phyloP scores from a whole-genome alignment of 192 early-diverging fungal species.

The Coemansia sp. region DNA sequence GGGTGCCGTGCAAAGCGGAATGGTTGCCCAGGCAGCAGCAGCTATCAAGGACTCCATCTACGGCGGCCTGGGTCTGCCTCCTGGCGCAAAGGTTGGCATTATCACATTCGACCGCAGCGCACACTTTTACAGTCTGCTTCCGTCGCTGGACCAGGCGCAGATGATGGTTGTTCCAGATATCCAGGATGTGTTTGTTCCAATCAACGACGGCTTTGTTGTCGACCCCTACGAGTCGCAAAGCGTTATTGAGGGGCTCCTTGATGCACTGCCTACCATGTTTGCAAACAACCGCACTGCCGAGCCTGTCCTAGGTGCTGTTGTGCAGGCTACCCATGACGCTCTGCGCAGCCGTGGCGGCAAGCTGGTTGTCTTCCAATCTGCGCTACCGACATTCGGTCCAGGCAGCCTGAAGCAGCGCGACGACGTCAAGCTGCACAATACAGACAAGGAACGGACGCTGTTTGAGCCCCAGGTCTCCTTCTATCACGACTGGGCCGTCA shows the following conservation, averaged over 20 bases:
- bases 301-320: constrained; percentile 77
- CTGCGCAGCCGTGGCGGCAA: constrained; percentile 84
- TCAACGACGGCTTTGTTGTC: constrained; percentile 88
- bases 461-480: constrained; percentile 85
- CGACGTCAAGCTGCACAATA: constrained; percentile 85
- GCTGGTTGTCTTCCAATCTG: constrained; percentile 83
- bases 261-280: constrained; percentile 80
- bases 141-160: constrained; percentile 80
- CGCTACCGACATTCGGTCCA: constrained; percentile 84
- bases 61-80: constrained; percentile 54
- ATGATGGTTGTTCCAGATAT: constrained; percentile 96
- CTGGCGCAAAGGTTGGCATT: constrained; percentile 74
- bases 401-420: constrained; percentile 86
- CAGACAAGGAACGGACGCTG: constrained; percentile 87
- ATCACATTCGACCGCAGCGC: constrained; percentile 87
- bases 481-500: constrained; percentile 81
- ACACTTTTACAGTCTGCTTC: constrained; percentile 93
- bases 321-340: constrained; percentile 71
- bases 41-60: constrained; percentile 73
- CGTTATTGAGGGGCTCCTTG: constrained; percentile 79
- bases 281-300: constrained; percentile 72
- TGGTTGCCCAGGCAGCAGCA: constrained; percentile 67
- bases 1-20: constrained; percentile 80
- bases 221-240: constrained; percentile 78
- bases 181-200: constrained; percentile 90